Evolutionary conservation across 1,284 basidiomycete genomes (phyloP).

Genomic region (Irpex sp.): DNA sequence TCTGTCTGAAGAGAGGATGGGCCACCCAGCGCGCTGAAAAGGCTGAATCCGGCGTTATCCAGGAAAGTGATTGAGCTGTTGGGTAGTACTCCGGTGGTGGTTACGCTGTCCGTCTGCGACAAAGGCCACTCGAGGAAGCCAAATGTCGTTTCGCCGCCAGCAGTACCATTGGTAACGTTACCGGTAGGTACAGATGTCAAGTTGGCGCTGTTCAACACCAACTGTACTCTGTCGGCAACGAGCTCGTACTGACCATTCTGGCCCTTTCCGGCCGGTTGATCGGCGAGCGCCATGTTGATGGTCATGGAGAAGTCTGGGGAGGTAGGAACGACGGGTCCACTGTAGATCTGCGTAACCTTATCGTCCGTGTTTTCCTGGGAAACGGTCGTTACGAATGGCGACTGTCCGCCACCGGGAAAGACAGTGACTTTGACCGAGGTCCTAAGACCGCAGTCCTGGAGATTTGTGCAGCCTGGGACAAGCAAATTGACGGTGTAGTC

Average conservation of each 20-base stretch:
- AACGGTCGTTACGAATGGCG: conserved; percentile 66
- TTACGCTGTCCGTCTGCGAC: conserved; percentile 35
- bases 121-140: conserved; percentile 83
- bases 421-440: conserved; percentile 84
- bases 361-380: conserved; percentile 76
- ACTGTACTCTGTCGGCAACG: conserved; percentile 78
- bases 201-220: conserved; percentile 67
- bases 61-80: conserved; percentile 74
- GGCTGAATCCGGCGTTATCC: conserved; percentile 59
- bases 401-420: conserved; percentile 67
- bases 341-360: conserved; percentile 65
- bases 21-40: conserved; percentile 55
- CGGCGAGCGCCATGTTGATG: conserved; percentile 67
- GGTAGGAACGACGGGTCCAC: conserved; percentile 76
- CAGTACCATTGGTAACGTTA: conserved; percentile 28
- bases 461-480: conserved; percentile 81
- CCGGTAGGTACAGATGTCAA: conserved; percentile 28
- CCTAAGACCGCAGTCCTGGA: conserved; percentile 78
- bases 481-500: conserved; percentile 83
- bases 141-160: conserved; percentile 44
- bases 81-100: conserved; percentile 57
- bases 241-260: conserved; percentile 69
- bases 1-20: conserved; percentile 29
- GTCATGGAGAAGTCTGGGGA: conserved; percentile 72
- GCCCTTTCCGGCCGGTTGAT: conserved; percentile 55